These are phyloP conservation scores for Talaromyces trachyspermus DNA, from an alignment of 495 filamentous ascomycete genomes.

Conservation along the genomic window DNA sequence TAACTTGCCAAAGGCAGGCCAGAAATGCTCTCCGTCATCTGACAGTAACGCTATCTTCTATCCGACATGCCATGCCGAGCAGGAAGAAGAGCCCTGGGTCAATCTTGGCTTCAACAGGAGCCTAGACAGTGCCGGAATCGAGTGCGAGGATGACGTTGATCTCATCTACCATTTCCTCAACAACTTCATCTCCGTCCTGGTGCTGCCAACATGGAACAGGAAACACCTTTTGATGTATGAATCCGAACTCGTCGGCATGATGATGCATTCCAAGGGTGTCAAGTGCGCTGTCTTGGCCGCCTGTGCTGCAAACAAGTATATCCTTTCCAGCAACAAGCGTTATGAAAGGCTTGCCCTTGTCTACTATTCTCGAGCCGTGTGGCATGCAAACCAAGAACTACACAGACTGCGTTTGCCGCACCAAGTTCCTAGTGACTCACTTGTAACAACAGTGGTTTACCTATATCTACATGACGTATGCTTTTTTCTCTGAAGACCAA, in stretches of 20 bases:
- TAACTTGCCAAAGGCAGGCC: no score
- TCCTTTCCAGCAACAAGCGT: background rate
- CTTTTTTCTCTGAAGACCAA: background rate
- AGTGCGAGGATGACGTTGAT: background rate
- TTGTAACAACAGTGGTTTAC: background rate
- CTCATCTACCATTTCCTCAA: background rate
- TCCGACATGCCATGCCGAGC: background rate
- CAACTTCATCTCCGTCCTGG: background rate
- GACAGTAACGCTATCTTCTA: no score
- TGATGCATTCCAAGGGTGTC: background rate
- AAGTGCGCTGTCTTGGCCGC: background rate
- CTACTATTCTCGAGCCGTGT: background rate
- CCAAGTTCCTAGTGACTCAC: background rate
- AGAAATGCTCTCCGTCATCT: no score
- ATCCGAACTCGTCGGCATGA: background rate
- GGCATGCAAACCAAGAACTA: background rate
- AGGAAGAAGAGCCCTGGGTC: background rate
- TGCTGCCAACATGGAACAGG: background rate
- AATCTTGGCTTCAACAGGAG: background rate
- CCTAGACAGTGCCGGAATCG: background rate
- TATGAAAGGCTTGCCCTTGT: background rate
- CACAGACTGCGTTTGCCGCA: background rate
- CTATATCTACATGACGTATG: background rate
- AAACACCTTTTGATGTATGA: background rate
- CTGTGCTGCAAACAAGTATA: background rate